Evolutionary conservation across 2,329 filamentous ascomycete species (phyloP).

Genomic region (Nigrospora sphaerica): DNA sequence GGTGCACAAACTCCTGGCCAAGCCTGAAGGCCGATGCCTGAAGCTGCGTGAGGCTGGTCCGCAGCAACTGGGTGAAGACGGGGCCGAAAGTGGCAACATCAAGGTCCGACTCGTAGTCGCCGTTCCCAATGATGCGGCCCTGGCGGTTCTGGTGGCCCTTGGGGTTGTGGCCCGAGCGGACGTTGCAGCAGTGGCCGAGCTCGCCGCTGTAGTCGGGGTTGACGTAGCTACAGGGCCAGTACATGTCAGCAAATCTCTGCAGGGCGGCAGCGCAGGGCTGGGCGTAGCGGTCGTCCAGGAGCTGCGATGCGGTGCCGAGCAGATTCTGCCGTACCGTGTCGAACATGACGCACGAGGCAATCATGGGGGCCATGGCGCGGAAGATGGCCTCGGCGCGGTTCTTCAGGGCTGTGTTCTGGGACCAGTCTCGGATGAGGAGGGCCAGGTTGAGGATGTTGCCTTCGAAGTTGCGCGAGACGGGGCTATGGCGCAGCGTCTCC

Average conservation of each 20-base stretch:
- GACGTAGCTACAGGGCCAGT: constrained; percentile 21
- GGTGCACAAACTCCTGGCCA: constrained; percentile 18
- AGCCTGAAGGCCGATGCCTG: constrained; percentile 19
- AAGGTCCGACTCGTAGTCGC: constrained; percentile 21
- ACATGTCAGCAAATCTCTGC: constrained; percentile 20
- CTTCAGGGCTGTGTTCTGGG: constrained; percentile 7
- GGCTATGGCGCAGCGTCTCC: constrained; percentile 23
- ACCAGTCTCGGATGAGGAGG: constrained; percentile 17
- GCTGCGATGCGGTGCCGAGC: constrained; percentile 20
- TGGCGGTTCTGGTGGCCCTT: constrained; percentile 25
- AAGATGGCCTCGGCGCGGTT: constrained; percentile 21
- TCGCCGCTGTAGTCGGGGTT: constrained; percentile 14
- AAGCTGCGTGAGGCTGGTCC: constrained; percentile 17
- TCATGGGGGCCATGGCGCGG: constrained; percentile 21
- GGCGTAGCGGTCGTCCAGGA: constrained; percentile 22
- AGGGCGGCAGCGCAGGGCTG: constrained; percentile 19
- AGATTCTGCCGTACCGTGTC: constrained; percentile 23
- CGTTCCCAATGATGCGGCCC: constrained; percentile 24
- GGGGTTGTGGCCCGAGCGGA: constrained; percentile 22
- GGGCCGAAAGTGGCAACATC: constrained; percentile 14
- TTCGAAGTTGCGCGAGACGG: constrained; percentile 21
- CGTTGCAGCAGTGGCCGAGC: constrained; percentile 21
- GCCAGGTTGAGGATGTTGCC: constrained; percentile 22
- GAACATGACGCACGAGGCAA: constrained; percentile 24
- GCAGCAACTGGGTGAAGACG: constrained; percentile 19